Conservation (phyloP, 2,329 filamentous ascomycete genomes). For the Gliomastix tumulicola region DNA sequence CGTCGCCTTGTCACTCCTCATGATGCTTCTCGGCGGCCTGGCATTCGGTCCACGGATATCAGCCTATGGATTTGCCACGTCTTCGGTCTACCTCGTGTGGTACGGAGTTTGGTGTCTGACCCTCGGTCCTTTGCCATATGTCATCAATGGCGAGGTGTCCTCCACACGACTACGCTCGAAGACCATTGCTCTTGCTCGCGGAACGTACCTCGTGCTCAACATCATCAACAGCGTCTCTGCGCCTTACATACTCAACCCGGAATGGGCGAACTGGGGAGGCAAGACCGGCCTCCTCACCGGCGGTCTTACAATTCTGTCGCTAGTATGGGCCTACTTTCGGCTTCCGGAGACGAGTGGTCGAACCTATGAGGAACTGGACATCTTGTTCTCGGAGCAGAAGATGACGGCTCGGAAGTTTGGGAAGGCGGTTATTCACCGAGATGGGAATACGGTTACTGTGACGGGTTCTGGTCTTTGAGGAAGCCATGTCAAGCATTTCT, state of each 20-base stretch:
- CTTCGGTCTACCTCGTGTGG: conserved; percentile 32
- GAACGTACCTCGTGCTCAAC: conserved; percentile 38
- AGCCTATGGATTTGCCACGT: neutral
- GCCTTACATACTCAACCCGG: conserved; percentile 37
- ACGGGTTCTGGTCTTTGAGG: too few species aligned
- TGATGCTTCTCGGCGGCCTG: neutral
- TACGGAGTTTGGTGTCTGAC: conserved; percentile 36
- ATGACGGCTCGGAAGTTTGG: conserved; percentile 33
- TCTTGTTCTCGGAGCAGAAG: conserved; percentile 37
- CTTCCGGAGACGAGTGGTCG: conserved; percentile 47
- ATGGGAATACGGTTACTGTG: neutral
- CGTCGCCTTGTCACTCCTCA: neutral
- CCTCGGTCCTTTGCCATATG: conserved; percentile 35
- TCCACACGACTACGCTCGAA: conserved; percentile 36
- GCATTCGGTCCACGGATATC: neutral
- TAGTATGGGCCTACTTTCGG: conserved; percentile 44
- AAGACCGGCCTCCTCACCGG: conserved; percentile 39
- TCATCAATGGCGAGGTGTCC: conserved; percentile 33
- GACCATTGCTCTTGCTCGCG: conserved; percentile 34
- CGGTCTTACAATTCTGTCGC: conserved; percentile 32
- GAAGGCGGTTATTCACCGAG: conserved; percentile 17
- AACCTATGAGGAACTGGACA: conserved; percentile 47
- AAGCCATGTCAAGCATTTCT: too few species aligned
- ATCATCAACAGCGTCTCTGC: conserved; percentile 39
- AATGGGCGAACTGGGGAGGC: conserved; percentile 38